phyloP scores from a whole-genome alignment of 768 basidiomycete species.

The Cyclocybe cylindracea region DNA sequence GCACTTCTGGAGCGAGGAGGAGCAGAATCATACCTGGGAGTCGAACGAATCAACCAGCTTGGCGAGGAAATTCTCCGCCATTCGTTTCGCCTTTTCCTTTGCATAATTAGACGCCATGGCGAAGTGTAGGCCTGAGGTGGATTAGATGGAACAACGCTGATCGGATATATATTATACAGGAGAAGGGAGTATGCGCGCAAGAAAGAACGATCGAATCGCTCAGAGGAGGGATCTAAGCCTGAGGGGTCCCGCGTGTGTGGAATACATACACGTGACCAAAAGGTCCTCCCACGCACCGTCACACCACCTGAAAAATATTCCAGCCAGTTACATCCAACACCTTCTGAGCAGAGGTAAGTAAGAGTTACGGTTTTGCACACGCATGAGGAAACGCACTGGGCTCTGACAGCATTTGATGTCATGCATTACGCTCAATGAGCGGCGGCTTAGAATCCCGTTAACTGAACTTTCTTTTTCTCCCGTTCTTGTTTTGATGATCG shows the following conservation, averaged over 20 bases:
- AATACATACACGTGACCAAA: too few species aligned
- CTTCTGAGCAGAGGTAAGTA: slow-evolving; percentile 1
- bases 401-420: slow-evolving; percentile 49
- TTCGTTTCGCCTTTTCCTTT: slow-evolving; percentile 2
- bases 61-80: slow-evolving; percentile 16
- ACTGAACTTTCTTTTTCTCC: slow-evolving; percentile 31
- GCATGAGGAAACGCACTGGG: slow-evolving; percentile 63
- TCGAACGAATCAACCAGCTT: slow-evolving; percentile 21
- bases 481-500: background rate
- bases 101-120: background rate
- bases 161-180: too few species aligned
- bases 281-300: too few species aligned
- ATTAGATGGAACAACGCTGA: too few species aligned
- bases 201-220: too few species aligned
- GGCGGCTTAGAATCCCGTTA: slow-evolving; percentile 60
- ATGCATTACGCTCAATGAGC: slow-evolving; percentile 47
- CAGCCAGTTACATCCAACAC: background rate
- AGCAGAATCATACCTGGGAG: slow-evolving; percentile 9
- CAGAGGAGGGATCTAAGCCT: too few species aligned
- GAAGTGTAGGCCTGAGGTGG: background rate
- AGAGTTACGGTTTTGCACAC: slow-evolving; percentile 4
- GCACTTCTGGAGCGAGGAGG: background rate
- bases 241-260: too few species aligned
- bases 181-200: too few species aligned
- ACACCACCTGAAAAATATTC: background rate